phyloP scores from a whole-genome alignment of 805 yeast genomes.

The Metschnikowia henanensis region DNA sequence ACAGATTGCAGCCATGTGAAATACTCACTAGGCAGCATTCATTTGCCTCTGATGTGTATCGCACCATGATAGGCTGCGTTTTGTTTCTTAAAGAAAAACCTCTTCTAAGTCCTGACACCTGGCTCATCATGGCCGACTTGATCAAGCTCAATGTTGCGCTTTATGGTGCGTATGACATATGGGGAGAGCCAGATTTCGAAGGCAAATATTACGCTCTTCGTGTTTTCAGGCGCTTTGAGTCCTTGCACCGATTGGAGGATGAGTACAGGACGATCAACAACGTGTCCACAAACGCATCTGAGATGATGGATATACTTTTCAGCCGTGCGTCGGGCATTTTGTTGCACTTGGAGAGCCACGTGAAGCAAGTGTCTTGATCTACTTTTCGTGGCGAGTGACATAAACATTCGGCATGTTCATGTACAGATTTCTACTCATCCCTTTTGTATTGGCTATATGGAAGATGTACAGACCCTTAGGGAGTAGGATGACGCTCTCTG shows the following conservation, averaged over 20 bases:
- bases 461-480: too few relatives aligned
- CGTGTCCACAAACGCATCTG: neutral
- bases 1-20: neutral
- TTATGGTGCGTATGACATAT: neutral
- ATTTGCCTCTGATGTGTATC: neutral
- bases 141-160: neutral
- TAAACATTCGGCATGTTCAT: too few relatives aligned
- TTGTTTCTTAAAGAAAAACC: neutral
- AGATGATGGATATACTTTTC: neutral
- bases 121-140: neutral
- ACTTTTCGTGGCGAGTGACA: too few relatives aligned
- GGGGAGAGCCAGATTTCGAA: neutral
- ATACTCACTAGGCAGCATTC: neutral
- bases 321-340: neutral
- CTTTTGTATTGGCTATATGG: too few relatives aligned
- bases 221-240: neutral
- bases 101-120: neutral
- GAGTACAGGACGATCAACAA: neutral
- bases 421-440: too few relatives aligned
- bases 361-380: neutral
- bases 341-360: neutral
- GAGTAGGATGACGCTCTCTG: too few relatives aligned
- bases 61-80: neutral
- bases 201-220: neutral
- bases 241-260: neutral